Evolutionary conservation across 176 grass and related monocot species (phyloP).

Genomic region (Poa annua): DNA sequence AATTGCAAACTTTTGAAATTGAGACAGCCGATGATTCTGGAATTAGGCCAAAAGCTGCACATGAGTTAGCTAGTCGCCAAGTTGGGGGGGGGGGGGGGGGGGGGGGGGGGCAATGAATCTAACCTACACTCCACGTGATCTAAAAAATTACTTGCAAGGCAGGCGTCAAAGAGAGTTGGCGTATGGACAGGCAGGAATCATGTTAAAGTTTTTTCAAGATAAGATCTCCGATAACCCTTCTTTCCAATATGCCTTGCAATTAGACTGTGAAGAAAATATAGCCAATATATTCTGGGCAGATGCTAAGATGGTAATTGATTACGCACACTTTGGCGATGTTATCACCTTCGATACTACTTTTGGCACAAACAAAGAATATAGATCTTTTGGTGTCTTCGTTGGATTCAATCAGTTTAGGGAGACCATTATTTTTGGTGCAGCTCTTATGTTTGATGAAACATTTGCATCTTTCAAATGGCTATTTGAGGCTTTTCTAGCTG

Average conservation of each 20-base stretch:
- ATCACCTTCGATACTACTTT: neutral
- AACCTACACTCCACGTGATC: neutral
- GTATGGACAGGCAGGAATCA: neutral
- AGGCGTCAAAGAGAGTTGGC: neutral
- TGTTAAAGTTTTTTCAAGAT: neutral
- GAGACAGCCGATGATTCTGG: no score
- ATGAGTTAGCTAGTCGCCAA: constrained; percentile 12
- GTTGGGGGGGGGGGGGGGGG: no score
- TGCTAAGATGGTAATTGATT: neutral
- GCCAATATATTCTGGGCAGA: neutral
- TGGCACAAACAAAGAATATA: no score
- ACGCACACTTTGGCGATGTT: neutral
- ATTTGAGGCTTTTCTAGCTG: neutral
- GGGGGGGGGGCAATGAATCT: constrained; percentile 4
- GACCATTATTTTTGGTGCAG: neutral
- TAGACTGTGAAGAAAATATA: neutral
- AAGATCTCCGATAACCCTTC: neutral
- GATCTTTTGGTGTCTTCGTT: neutral
- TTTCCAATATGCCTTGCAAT: neutral
- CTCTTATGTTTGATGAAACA: neutral
- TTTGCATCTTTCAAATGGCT: neutral
- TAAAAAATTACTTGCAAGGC: neutral
- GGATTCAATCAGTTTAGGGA: neutral
- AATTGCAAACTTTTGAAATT: no score
- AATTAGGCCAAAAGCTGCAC: constrained; percentile 4